These are phyloP conservation scores for Alloteropsis semialata DNA, from an alignment of 176 grass and related monocot species.

Conservation along the genomic window DNA sequence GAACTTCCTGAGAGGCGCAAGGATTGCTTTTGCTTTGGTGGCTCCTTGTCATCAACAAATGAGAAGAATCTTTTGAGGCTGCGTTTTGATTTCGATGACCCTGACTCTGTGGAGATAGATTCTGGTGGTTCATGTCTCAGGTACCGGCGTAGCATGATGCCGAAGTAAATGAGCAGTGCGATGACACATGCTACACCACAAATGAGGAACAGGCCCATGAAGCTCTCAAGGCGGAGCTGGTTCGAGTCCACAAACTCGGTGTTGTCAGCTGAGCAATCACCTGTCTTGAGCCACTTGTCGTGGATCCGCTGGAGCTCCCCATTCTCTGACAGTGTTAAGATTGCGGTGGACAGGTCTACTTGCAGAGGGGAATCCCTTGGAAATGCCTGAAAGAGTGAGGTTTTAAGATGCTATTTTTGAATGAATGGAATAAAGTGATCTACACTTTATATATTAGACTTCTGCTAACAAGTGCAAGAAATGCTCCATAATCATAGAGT, in stretches of 20 bases:
- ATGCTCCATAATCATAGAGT: background rate
- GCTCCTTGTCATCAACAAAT: slow-evolving; percentile 57
- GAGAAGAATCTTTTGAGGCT: slow-evolving; percentile 53
- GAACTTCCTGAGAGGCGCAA: slow-evolving; percentile 4
- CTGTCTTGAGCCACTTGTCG: slow-evolving; percentile 70
- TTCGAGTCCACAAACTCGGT: slow-evolving; percentile 56
- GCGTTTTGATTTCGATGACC: background rate
- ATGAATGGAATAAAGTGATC: background rate
- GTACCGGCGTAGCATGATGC: slow-evolving; percentile 43
- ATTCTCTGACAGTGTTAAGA: slow-evolving; percentile 75
- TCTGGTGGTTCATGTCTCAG: slow-evolving; percentile 12
- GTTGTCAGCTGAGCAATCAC: slow-evolving; percentile 37
- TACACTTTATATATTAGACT: background rate
- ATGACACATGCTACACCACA: slow-evolving; percentile 60
- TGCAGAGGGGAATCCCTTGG: slow-evolving; percentile 79
- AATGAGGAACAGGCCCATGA: slow-evolving; percentile 87
- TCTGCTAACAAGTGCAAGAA: slow-evolving; percentile 10
- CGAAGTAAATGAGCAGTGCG: slow-evolving; percentile 63
- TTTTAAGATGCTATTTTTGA: slow-evolving; percentile 24
- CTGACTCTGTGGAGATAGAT: background rate
- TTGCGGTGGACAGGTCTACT: slow-evolving; percentile 82
- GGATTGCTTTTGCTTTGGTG: slow-evolving; percentile 18
- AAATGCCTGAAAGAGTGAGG: slow-evolving; percentile 53
- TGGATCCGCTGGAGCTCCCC: slow-evolving; percentile 93
- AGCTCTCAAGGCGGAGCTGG: slow-evolving; percentile 72